Conservation (phyloP, 192 early-diverging fungal genomes). For the Coemansia sp. region DNA sequence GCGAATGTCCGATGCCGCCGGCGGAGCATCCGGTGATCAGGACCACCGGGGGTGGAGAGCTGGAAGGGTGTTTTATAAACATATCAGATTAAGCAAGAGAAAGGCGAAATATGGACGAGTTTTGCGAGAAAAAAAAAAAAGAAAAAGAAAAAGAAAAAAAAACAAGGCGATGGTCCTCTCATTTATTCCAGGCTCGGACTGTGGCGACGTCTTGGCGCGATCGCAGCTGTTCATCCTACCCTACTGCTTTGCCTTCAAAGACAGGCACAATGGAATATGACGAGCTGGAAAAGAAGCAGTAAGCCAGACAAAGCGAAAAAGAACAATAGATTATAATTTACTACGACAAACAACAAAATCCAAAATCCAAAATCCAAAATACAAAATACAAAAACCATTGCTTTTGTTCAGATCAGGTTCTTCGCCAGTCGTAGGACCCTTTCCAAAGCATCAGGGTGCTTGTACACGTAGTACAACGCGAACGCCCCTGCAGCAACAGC, state of each 20-base stretch:
- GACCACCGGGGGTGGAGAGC: conserved; percentile 39
- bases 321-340: no score
- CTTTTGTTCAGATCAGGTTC: not conserved
- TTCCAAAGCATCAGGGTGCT: not conserved
- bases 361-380: no score
- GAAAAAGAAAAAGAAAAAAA: no score
- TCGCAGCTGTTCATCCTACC: not conserved
- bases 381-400: no score
- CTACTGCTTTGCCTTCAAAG: not conserved
- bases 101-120: not conserved
- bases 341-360: no score
- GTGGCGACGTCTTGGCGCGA: not conserved
- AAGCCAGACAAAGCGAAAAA: no score
- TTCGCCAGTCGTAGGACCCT: not conserved
- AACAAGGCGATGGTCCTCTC: no score
- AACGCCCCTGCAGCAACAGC: not conserved
- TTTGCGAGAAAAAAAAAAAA: no score
- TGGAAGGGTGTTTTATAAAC: not conserved
- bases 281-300: no score
- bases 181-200: no score
- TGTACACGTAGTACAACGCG: not conserved
- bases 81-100: not conserved
- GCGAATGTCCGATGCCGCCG: conserved; percentile 64
- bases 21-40: conserved; percentile 72
- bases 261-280: no score